Conservation (phyloP, 2,329 filamentous ascomycete genomes). For the Hawksworthiomyces lignivorus region DNA sequence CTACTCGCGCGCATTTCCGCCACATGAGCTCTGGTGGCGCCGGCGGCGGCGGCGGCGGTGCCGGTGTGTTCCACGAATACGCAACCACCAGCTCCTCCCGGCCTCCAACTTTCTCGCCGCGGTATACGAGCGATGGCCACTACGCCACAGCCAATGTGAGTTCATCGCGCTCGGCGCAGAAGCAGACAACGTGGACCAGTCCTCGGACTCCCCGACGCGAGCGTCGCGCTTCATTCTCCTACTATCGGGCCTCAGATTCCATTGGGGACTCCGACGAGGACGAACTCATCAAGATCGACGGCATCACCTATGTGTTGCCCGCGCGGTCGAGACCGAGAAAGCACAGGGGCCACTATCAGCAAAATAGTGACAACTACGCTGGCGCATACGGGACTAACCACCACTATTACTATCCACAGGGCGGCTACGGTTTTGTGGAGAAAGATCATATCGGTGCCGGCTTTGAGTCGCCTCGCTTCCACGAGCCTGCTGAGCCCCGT, state of each 20-base stretch:
- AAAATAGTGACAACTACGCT: slow-evolving; percentile 32
- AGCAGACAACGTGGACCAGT: slow-evolving; percentile 34
- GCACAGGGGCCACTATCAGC: slow-evolving; percentile 21
- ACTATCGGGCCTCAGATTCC: slow-evolving; percentile 50
- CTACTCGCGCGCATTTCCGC: slow-evolving; percentile 45
- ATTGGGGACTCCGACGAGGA: slow-evolving; percentile 60
- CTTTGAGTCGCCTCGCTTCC: slow-evolving; percentile 34
- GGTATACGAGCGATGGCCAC: slow-evolving; percentile 54
- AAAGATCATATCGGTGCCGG: slow-evolving; percentile 27
- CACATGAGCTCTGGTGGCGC: slow-evolving; percentile 31
- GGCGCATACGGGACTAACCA: slow-evolving; percentile 52
- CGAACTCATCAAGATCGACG: slow-evolving; percentile 47
- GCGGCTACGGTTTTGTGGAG: slow-evolving; percentile 26
- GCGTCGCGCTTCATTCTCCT: slow-evolving; percentile 47
- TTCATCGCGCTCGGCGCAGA: slow-evolving; percentile 40
- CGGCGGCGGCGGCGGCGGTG: slow-evolving; percentile 22
- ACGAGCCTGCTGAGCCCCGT: slow-evolving; percentile 29
- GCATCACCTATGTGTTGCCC: slow-evolving; percentile 45
- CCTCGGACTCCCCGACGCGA: slow-evolving; percentile 40
- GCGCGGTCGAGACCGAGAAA: slow-evolving; percentile 41
- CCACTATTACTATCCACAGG: slow-evolving; percentile 46
- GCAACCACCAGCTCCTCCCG: slow-evolving; percentile 26
- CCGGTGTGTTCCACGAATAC: slow-evolving; percentile 31
- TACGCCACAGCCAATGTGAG: slow-evolving; percentile 62
- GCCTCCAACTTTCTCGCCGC: slow-evolving; percentile 47